Evolutionary conservation across 1,284 basidiomycete species (phyloP), one percentile per base, ranked within the genome.

Genomic region (Boletellus sp.): DNA sequence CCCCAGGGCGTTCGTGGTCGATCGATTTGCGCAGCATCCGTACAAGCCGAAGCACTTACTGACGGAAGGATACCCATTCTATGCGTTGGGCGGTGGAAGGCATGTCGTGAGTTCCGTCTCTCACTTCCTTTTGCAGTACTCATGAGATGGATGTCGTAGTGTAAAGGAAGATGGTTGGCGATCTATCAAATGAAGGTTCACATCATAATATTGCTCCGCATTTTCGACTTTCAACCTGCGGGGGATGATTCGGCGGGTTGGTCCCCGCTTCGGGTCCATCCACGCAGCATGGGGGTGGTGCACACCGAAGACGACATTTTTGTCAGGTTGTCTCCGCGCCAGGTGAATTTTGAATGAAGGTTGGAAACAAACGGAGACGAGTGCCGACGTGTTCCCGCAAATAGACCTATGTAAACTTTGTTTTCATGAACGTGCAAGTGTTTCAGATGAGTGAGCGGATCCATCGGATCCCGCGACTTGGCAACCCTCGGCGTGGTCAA

Each of bases 81-180:
- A 60, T 47, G 50, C 61, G 2, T 33, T 64, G 2, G 62, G 65
- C 1, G 53, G 51, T 22, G 65, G 63, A 0, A 65, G 49, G 7
- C 63, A 65, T 41, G 19, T 55, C 24, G 63, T 67, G 37, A 44
- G 62, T 47, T 6, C n/a, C 0, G 1, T n/a, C 3, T 35, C 19
- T 44, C 43, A 7, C n/a, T 21, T 41, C n/a, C n/a, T n/a, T n/a
- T n/a, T n/a, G n/a, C n/a, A n/a, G n/a, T n/a, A n/a, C n/a, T n/a
- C n/a, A n/a, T n/a, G n/a, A n/a, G n/a, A n/a, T n/a, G n/a, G n/a
- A n/a, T n/a, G n/a, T n/a, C n/a, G 2, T 8, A 67, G 62, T 64
- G 63, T 50, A 64, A 66, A 18, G 62, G 62, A 10, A 51, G 61
- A 37, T 64, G 63, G 59, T 19, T 67, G 6, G 56, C 62, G 1